Conservation (phyloP, 1,139 yeast genomes). For the Diutina scorzettiae region DNA sequence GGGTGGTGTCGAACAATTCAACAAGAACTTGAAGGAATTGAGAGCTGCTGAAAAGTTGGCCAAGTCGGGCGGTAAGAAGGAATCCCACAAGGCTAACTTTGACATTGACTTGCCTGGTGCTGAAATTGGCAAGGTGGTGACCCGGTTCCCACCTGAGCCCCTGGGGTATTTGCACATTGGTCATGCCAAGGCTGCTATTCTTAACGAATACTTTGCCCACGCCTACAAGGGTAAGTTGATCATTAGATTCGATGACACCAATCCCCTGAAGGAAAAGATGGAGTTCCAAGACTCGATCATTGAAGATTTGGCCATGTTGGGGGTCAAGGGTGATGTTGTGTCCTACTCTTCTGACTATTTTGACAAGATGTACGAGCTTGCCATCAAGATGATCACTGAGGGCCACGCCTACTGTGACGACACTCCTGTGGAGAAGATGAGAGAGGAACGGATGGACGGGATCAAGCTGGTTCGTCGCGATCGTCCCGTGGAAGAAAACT, state of each 20-base stretch:
- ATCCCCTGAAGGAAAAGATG: slow-evolving; percentile 86
- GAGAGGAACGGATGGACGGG: slow-evolving; percentile 97
- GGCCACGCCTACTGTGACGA: slow-evolving; percentile 97
- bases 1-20: slow-evolving; percentile 53
- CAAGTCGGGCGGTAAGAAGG: slow-evolving; percentile 53
- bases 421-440: slow-evolving; percentile 85
- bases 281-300: slow-evolving; percentile 89
- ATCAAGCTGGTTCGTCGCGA: slow-evolving; percentile 84
- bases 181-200: slow-evolving; percentile 93
- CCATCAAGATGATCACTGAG: slow-evolving; percentile 75
- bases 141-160: slow-evolving; percentile 98
- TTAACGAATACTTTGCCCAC: slow-evolving; percentile 91
- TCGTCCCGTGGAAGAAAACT: slow-evolving; percentile 81
- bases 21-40: slow-evolving; percentile 59
- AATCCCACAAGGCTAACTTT: slow-evolving; percentile 77
- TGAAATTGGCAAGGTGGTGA: slow-evolving; percentile 83
- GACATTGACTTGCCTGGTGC: slow-evolving; percentile 91
- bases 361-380: slow-evolving; percentile 76
- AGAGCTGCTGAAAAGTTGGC: slow-evolving; percentile 57
- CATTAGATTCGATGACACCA: slow-evolving; percentile 93
- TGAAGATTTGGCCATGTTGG: slow-evolving; percentile 79
- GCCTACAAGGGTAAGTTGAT: slow-evolving; percentile 89
- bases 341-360: slow-evolving; percentile 92
- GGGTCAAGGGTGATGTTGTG: slow-evolving; percentile 78
- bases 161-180: slow-evolving; percentile 96